A percentile compares a stretch with the other conserved stretches of the same genome.
Conservation (phyloP, 176 grass and related monocot species). For the Melocanna baccifera region DNA sequence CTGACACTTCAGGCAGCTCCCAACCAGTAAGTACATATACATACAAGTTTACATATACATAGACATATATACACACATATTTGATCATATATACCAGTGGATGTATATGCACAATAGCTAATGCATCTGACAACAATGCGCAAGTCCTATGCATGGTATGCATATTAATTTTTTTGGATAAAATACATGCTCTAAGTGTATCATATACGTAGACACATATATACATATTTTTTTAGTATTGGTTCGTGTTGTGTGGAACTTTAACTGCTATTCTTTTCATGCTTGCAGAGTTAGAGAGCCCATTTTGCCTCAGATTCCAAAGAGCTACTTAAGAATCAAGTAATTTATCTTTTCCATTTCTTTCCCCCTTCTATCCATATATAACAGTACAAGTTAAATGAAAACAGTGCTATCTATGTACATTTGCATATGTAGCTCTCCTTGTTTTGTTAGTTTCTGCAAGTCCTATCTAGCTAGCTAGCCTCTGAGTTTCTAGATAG, state of each 20-base stretch:
- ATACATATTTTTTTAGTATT: not conserved
- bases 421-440: slow-evolving; percentile 11
- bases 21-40: slow-evolving; percentile 65
- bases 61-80: not conserved
- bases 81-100: not conserved
- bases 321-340: slow-evolving; percentile 97
- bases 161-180: not conserved
- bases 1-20: slow-evolving; percentile 60
- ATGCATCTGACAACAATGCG: slow-evolving; percentile 9
- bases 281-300: slow-evolving; percentile 63
- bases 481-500: slow-evolving; percentile 15
- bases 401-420: not conserved
- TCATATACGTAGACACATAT: not conserved
- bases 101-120: not conserved
- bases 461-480: not conserved
- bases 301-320: slow-evolving; percentile 89
- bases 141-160: not conserved
- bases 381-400: not conserved
- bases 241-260: not conserved
- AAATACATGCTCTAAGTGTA: slow-evolving; percentile 5
- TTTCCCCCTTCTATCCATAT: not conserved
- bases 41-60: not conserved
- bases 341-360: slow-evolving; percentile 30
- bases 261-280: slow-evolving; percentile 21
- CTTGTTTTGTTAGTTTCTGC: slow-evolving; percentile 3